Evolutionary conservation across 1,139 yeast genomes (phyloP).

Genomic region (Scheffersomyces illinoinensis): DNA sequence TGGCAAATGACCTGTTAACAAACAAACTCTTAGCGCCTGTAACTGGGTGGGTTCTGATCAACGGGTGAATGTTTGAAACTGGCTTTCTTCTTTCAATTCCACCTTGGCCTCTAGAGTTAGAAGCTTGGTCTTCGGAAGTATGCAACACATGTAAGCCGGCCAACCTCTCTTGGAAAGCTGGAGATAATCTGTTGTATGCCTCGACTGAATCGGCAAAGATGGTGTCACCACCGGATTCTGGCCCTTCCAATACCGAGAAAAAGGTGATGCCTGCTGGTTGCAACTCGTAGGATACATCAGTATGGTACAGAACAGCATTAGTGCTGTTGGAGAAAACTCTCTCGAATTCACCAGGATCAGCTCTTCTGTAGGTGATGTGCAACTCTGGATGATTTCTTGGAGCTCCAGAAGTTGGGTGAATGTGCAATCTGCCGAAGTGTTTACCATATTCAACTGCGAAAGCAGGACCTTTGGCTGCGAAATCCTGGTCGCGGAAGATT

Average conservation of each 20-base stretch:
- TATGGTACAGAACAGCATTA: conserved; percentile 14
- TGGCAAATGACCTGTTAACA: conserved; percentile 26
- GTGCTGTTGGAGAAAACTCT: conserved; percentile 9
- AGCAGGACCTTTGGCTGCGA: conserved; percentile 56
- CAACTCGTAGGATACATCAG: conserved; percentile 17
- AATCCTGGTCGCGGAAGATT: conserved; percentile 66
- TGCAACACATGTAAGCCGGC: conserved; percentile 29
- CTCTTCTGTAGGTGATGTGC: conserved; percentile 60
- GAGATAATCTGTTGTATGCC: conserved; percentile 29
- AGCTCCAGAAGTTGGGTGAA: conserved; percentile 74
- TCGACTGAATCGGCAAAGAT: conserved; percentile 36
- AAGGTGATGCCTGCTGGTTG: conserved; percentile 18
- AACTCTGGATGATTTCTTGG: conserved; percentile 61
- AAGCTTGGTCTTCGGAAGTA: conserved; percentile 26
- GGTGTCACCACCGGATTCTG: conserved; percentile 22
- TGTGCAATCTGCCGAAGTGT: conserved; percentile 52
- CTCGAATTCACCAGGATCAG: conserved; percentile 26
- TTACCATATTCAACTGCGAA: conserved; percentile 35
- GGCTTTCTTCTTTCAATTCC: conserved; percentile 28
- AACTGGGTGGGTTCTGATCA: conserved; percentile 29
- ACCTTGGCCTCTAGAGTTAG: conserved; percentile 18
- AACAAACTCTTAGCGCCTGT: conserved; percentile 24
- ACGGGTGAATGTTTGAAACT: conserved; percentile 28
- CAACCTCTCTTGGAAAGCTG: conserved; percentile 24
- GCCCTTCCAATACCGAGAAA: conserved; percentile 15